Evolutionary conservation across 2,329 filamentous ascomycete species (phyloP), one percentile per base, ranked within the genome.

Genomic region (Talaromyces sp.): DNA sequence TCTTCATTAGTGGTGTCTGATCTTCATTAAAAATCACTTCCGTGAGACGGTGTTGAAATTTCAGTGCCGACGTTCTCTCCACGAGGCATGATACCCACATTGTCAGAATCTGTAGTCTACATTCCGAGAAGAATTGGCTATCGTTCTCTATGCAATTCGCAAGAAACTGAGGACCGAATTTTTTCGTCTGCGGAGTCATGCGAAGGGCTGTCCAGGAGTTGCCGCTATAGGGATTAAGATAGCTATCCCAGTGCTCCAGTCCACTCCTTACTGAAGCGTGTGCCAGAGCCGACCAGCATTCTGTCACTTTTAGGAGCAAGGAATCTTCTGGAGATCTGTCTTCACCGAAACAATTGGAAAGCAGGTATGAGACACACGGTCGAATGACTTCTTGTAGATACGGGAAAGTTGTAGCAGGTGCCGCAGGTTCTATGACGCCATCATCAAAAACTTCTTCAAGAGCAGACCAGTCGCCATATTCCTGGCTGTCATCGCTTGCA

Each of bases 281-380:
- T 2, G 82, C 84, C 43, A 86, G 69, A 5, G 76, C 76, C 10
- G 81, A 76, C 87, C 87, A 89, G 19, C 81, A 81, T 66, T 88
- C 83, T 17, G 88, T 76, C 13, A 83, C 74, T 49, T 78, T 80
- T 56, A 80, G 73, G 5, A 89, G 78, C 5, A 89, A 72, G 1
- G 72, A 73, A 69, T 89, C 86, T 54, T 87, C 83, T 0, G 84
- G 81, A 22, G 80, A 76, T 17, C 77, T 72, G 64, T 89, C 87
- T 40, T 85, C 84, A 7, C 87, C 87, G 71, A 89, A 88, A 61
- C 83, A 83, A 66, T 86, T 88, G 0, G 86, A 89, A 25, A 88
- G 74, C 29, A 89, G 78, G 22, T 81, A 82, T 67, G 79, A 82
- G 22, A 88, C 73, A 15, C 81, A 76, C 11, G 80, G 80, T 63